Base-by-base conservation (phyloP, 139 green algal species). In the Mesotaenium endlicherianum region DNA sequence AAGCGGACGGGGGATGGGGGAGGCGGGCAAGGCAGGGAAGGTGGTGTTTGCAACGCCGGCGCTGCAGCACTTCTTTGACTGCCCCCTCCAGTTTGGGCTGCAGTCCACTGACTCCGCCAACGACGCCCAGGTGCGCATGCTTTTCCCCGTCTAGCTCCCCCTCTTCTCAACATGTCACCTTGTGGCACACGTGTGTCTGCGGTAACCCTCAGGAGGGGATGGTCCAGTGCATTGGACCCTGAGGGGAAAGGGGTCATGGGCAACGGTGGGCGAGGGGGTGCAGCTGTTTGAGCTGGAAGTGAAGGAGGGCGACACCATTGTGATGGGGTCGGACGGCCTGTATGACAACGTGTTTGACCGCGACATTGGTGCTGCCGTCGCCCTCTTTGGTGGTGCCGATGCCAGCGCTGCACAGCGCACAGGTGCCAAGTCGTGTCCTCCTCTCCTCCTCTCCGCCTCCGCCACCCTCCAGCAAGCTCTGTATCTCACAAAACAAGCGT, bases 291-390 rank as follows among this genome's bases (percentile, higher is more conserved):
- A 75, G 31, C 26, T 72, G 41, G 31, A 86, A 16, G 17, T 86
- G 70, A 14, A 86, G 77, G 82, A 87, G 42, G 84, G 84, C 34
- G 84, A 89, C 80, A 72, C 36, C 0, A 49, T 89, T 43, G 81
- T 89, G 8, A 43, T 89, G 70, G 84, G 64, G 1, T 80, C 50
- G 6, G 84, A 89, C 53, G 84, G 84, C 26, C 67, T 89, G 31
- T 89, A 78, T 39, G 81, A 89, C 81, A 89, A 89, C 49, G 81
- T 89, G 30, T 89, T 83, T 70, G 81, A 89, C 49, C 42, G 45
- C 1, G 84, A 89, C 34, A 89, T 89, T 31, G 69, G 20, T 26
- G 45, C 45, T 36, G 40, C 88, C 1, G 67, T 89, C 38, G 58
- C 39, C 31, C 34, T 71, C 11, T 78, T 89, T 82, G 45, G 70